Percentiles rank a stretch among this genome's conserved stretches.
These are phyloP conservation scores for Dendrocalamus sinicus DNA, from an alignment of 176 grass and related monocot genomes.

Conservation along the genomic window DNA sequence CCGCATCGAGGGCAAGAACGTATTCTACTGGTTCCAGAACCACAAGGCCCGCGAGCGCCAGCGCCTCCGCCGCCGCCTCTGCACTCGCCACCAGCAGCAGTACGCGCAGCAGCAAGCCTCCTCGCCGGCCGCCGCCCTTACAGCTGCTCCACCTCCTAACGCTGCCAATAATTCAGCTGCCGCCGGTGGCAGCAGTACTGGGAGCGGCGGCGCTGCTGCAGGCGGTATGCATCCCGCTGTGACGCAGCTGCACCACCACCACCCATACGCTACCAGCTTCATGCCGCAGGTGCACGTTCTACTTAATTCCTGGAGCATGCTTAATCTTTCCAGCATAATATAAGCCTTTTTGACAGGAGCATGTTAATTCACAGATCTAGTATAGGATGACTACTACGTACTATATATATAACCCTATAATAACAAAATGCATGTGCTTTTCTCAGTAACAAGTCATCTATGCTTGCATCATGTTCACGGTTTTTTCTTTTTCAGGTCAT, in stretches of 20 bases:
- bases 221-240: slow-evolving; percentile 37
- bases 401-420: background rate
- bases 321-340: background rate
- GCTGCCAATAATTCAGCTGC: background rate
- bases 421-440: background rate
- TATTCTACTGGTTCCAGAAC: slow-evolving; percentile 99
- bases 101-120: slow-evolving; percentile 30
- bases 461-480: background rate
- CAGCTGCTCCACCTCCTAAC: background rate
- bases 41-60: slow-evolving; percentile 91
- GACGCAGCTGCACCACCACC: slow-evolving; percentile 49
- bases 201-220: background rate
- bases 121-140: background rate
- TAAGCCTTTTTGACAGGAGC: background rate
- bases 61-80: slow-evolving; percentile 66
- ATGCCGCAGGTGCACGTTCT: slow-evolving; percentile 6
- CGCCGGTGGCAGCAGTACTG: background rate
- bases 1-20: slow-evolving; percentile 97
- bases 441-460: background rate
- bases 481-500: background rate
- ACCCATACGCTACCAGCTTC: slow-evolving; percentile 47
- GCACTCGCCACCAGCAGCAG: slow-evolving; percentile 67
- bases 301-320: background rate
- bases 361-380: background rate
- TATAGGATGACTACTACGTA: background rate